Evolutionary conservation across 139 green algal genomes (phyloP).

Genomic region (Volvox reticuliferus): DNA sequence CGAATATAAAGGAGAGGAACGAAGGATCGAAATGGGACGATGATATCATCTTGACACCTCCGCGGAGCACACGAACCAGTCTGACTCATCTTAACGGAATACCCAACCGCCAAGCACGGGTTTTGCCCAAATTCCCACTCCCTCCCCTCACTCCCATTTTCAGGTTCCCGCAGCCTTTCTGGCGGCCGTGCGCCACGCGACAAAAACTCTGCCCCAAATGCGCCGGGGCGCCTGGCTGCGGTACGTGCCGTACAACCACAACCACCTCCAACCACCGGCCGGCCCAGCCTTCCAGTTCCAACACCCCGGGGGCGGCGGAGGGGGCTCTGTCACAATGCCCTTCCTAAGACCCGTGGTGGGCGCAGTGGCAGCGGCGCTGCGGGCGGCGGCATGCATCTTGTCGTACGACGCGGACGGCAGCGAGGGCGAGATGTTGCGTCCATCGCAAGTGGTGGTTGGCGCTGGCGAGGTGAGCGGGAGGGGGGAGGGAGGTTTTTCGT

Average conservation of each 20-base stretch:
- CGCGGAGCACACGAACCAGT: too few species aligned
- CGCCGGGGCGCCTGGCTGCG: constrained; percentile 20
- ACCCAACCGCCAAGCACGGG: too few species aligned
- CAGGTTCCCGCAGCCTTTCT: constrained; percentile 49
- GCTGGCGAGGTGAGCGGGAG: neutral
- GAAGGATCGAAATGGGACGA: too few species aligned
- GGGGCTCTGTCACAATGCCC: neutral
- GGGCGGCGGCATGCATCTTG: constrained; percentile 8
- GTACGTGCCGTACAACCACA: constrained; percentile 28
- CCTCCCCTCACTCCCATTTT: neutral
- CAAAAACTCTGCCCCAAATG: neutral
- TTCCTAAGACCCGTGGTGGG: constrained; percentile 32
- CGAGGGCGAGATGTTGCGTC: constrained; percentile 3
- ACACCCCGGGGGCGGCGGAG: neutral
- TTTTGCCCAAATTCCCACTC: neutral
- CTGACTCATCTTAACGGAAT: too few species aligned
- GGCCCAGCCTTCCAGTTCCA: too few species aligned
- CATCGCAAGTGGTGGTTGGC: neutral
- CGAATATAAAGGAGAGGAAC: too few species aligned
- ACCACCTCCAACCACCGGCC: neutral
- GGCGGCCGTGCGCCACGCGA: neutral
- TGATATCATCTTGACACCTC: too few species aligned
- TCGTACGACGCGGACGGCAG: neutral
- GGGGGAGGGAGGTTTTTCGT: neutral
- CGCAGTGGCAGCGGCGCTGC: constrained; percentile 14